These are phyloP conservation scores for Limtongia smithiae DNA, from an alignment of 805 yeast genomes.

Conservation along the genomic window DNA sequence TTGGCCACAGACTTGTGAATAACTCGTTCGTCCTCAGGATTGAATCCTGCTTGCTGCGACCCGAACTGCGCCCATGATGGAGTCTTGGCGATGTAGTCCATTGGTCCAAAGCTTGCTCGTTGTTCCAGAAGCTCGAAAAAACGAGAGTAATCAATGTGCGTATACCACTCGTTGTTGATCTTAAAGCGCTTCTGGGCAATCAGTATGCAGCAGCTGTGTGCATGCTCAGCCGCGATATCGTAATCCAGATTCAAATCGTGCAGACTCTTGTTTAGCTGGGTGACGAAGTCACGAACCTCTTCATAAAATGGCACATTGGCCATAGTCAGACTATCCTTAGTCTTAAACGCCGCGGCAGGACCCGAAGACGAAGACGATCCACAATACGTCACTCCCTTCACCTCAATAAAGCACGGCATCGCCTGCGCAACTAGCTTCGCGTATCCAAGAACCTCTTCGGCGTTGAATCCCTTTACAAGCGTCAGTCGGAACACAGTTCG, in stretches of 20 bases:
- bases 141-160: slow-evolving; percentile 78
- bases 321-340: slow-evolving; percentile 60
- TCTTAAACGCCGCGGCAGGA: slow-evolving; percentile 20
- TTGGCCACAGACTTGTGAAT: slow-evolving; percentile 23
- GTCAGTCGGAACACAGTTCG: slow-evolving; percentile 89
- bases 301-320: slow-evolving; percentile 92
- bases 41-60: slow-evolving; percentile 78
- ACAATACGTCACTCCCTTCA: slow-evolving; percentile 93
- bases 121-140: slow-evolving; percentile 67
- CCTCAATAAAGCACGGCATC: slow-evolving; percentile 81
- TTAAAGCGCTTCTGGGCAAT: slow-evolving; percentile 73
- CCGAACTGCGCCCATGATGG: slow-evolving; percentile 94
- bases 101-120: slow-evolving; percentile 65
- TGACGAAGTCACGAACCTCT: slow-evolving; percentile 77
- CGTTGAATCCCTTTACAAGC: slow-evolving; percentile 87
- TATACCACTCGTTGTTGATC: slow-evolving; percentile 72
- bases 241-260: slow-evolving; percentile 64
- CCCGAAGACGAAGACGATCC: slow-evolving; percentile 85
- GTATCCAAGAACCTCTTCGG: slow-evolving; percentile 72
- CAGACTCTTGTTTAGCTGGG: slow-evolving; percentile 57
- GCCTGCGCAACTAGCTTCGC: slow-evolving; percentile 84
- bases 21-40: slow-evolving; percentile 73
- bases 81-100: slow-evolving; percentile 77
- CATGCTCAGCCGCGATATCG: slow-evolving; percentile 90
- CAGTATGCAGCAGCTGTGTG: slow-evolving; percentile 88